These are phyloP conservation scores for Wickerhamiella infanticola DNA, from an alignment of 1,139 yeast genomes.

Conservation along the genomic window DNA sequence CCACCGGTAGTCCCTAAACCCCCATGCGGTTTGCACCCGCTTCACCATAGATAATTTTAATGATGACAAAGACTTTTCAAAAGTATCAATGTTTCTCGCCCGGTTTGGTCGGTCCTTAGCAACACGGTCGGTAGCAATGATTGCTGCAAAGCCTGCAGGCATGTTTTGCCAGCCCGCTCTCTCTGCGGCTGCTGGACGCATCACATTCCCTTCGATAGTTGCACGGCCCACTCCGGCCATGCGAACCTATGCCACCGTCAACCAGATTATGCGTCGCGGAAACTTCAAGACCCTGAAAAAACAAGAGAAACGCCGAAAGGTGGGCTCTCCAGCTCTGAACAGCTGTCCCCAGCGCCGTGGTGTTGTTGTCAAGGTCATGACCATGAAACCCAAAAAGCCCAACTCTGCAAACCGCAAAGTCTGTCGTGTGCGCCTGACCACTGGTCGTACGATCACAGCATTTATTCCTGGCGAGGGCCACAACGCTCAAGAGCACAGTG, in stretches of 20 bases:
- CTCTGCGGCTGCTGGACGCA: not conserved
- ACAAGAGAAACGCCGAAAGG: constrained; percentile 27
- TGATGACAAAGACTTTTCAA: not conserved
- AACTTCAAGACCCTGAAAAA: constrained; percentile 24
- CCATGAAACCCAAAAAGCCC: constrained; percentile 92
- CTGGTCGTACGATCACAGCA: constrained; percentile 79
- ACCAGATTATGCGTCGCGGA: constrained; percentile 28
- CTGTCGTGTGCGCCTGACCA: constrained; percentile 83
- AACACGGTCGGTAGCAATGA: not conserved
- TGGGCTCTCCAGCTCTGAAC: constrained; percentile 73
- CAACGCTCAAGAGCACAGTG: constrained; percentile 95
- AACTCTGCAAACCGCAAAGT: constrained; percentile 97
- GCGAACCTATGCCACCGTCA: constrained; percentile 20
- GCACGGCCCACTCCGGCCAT: not conserved
- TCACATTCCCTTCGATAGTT: not conserved
- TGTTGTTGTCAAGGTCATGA: constrained; percentile 88
- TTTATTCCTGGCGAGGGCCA: constrained; percentile 98
- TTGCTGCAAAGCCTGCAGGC: not conserved
- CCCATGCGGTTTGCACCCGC: too few species aligned
- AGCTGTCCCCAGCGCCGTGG: constrained; percentile 76
- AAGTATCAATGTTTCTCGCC: not conserved
- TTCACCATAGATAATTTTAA: not conserved
- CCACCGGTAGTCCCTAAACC: too few species aligned
- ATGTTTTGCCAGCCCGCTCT: not conserved
- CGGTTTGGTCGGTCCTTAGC: not conserved